Evolutionary conservation across 805 yeast genomes (phyloP).

Genomic region (Lachancea thermotolerans): DNA sequence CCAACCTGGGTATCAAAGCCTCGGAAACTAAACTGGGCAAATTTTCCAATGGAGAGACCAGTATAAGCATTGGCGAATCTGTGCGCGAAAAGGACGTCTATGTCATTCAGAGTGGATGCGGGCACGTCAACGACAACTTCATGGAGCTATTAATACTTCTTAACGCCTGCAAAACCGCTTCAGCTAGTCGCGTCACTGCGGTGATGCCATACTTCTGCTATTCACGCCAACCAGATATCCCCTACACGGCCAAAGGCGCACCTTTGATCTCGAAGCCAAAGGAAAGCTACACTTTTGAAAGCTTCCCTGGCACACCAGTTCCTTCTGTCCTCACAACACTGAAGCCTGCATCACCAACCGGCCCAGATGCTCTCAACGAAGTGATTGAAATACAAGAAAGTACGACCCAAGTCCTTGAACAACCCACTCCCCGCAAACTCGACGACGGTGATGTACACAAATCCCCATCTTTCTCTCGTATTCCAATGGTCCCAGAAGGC

Average conservation of each 20-base stretch:
- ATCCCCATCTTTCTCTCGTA: conserved; percentile 25
- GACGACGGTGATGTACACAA: conserved; percentile 12
- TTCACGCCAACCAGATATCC: conserved; percentile 92
- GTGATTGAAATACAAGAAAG: neutral
- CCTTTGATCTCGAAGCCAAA: conserved; percentile 43
- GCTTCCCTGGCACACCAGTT: conserved; percentile 47
- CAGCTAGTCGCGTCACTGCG: conserved; percentile 83
- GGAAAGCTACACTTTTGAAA: conserved; percentile 41
- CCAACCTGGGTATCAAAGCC: conserved; percentile 63
- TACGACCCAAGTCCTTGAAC: conserved; percentile 11
- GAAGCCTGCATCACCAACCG: conserved; percentile 14
- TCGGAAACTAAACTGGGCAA: conserved; percentile 61
- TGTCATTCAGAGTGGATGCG: conserved; percentile 79
- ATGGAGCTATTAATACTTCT: conserved; percentile 77
- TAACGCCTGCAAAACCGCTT: conserved; percentile 89
- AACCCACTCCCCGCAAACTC: conserved; percentile 8
- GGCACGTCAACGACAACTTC: conserved; percentile 80
- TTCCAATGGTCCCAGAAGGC: conserved; percentile 33
- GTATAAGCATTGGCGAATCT: conserved; percentile 76
- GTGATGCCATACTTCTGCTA: conserved; percentile 93
- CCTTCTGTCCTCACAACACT: conserved; percentile 19
- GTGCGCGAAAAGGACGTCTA: conserved; percentile 96
- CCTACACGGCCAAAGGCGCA: conserved; percentile 71
- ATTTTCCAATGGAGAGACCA: conserved; percentile 89
- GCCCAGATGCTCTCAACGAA: neutral